Evolutionary conservation across 2,329 filamentous ascomycete genomes (phyloP).

Genomic region (Chaetomiaceae sp.): DNA sequence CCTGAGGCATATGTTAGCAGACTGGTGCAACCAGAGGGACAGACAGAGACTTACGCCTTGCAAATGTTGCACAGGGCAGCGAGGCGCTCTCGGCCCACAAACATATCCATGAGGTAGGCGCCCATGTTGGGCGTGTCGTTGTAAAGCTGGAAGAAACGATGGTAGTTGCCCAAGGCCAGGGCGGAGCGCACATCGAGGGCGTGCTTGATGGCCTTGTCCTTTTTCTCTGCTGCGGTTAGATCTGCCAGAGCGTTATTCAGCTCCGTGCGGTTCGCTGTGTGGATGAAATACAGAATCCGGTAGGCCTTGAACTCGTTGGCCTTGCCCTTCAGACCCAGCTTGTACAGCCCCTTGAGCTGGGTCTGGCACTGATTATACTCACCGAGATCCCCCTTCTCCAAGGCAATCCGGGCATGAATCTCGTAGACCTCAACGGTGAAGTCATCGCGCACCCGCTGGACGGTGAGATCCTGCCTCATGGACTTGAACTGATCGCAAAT

Average conservation of each 20-base stretch:
- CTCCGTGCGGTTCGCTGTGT: slow-evolving; percentile 95
- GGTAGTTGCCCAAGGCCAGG: slow-evolving; percentile 89
- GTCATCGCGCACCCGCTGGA: slow-evolving; percentile 93
- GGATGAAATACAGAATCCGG: slow-evolving; percentile 98
- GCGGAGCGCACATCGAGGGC: slow-evolving; percentile 88
- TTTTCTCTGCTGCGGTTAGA: slow-evolving; percentile 97
- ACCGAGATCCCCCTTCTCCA: slow-evolving; percentile 99
- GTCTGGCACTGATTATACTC: slow-evolving; percentile 99
- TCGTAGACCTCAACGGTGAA: slow-evolving; percentile 97
- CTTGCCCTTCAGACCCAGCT: slow-evolving; percentile 80
- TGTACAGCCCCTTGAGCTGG: slow-evolving; percentile 88
- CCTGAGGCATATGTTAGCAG: slow-evolving; percentile 55
- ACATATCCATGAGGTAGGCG: slow-evolving; percentile 98
- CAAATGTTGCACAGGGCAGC: slow-evolving; percentile 87
- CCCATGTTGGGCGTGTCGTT: slow-evolving; percentile 95
- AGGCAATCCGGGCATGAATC: slow-evolving; percentile 91
- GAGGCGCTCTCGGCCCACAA: slow-evolving; percentile 88
- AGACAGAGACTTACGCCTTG: slow-evolving; percentile 69
- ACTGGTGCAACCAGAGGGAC: background rate
- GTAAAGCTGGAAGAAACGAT: slow-evolving; percentile 96
- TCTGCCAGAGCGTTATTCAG: slow-evolving; percentile 98
- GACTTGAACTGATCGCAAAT: slow-evolving; percentile 99
- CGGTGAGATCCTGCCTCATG: slow-evolving; percentile 93
- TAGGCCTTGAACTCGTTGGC: slow-evolving; percentile 97
- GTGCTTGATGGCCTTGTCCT: slow-evolving; percentile 78